These are phyloP conservation scores for Debaryomycetaceae sp. DNA, from an alignment of 1,139 yeast genomes.

Conservation along the genomic window DNA sequence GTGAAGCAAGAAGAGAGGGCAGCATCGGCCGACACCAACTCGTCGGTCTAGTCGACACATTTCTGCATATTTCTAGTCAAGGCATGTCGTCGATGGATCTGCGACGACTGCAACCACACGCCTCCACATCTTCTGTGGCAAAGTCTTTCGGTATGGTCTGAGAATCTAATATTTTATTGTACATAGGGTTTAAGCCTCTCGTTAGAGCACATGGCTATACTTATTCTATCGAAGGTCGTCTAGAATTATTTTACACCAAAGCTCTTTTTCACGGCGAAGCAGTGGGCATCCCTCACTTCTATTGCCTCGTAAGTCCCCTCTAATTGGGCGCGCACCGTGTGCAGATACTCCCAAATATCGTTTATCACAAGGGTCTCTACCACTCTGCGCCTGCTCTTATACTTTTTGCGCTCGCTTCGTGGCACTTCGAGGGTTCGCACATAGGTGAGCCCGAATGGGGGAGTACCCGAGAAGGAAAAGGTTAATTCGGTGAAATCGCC, in stretches of 20 bases:
- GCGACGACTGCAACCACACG: no score
- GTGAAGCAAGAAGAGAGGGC: no score
- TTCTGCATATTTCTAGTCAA: no score
- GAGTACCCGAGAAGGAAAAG: conserved; percentile 58
- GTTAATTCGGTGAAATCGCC: conserved; percentile 74
- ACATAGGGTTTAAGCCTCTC: no score
- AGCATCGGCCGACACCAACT: conserved; percentile 5
- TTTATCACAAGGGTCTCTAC: conserved; percentile 71
- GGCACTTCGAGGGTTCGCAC: conserved; percentile 34
- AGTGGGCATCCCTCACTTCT: conserved; percentile 72
- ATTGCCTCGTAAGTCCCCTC: conserved; percentile 95
- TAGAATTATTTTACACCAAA: conserved; percentile 3
- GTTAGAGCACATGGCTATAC: no score
- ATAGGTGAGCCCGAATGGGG: conserved; percentile 58
- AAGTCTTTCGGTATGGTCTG: no score
- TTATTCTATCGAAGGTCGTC: conserved; percentile 1
- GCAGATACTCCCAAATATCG: conserved; percentile 58
- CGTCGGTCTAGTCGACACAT: conserved; percentile 5
- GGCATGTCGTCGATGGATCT: no score
- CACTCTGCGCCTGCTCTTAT: conserved; percentile 20
- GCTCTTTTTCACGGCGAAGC: conserved; percentile 39
- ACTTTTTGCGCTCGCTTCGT: conserved; percentile 10
- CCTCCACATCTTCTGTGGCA: no score
- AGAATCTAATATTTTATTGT: no score
- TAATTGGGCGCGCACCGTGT: conserved; percentile 63